phyloP scores from a whole-genome alignment of 805 yeast genomes.

The Huiozyma sinensis region DNA sequence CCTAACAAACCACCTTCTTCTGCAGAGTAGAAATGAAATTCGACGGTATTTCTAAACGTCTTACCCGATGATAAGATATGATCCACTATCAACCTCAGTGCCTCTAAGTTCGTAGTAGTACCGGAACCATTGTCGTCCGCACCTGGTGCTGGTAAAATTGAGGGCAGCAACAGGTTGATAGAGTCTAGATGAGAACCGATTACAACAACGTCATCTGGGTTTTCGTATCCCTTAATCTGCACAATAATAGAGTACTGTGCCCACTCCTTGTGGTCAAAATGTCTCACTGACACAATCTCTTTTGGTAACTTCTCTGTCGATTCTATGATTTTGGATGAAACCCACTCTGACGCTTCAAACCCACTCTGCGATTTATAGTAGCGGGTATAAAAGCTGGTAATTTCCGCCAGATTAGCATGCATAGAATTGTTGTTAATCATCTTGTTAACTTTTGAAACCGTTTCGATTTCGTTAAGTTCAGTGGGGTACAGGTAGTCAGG shows the following conservation, averaged over 20 bases:
- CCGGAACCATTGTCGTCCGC: slow-evolving; percentile 96
- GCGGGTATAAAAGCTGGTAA: slow-evolving; percentile 64
- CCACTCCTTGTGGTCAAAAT: slow-evolving; percentile 61
- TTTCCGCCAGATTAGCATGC: slow-evolving; percentile 44
- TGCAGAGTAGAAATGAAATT: slow-evolving; percentile 91
- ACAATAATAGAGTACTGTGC: slow-evolving; percentile 68
- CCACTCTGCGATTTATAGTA: slow-evolving; percentile 71
- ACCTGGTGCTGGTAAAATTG: slow-evolving; percentile 68
- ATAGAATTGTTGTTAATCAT: slow-evolving; percentile 39
- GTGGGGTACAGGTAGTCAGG: slow-evolving; percentile 42
- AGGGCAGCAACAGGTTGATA: slow-evolving; percentile 62
- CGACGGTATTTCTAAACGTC: slow-evolving; percentile 61
- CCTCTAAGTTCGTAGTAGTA: slow-evolving; percentile 65
- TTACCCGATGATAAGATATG: slow-evolving; percentile 22
- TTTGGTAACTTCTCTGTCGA: slow-evolving; percentile 19
- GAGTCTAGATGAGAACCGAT: slow-evolving; percentile 90
- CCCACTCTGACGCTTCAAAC: slow-evolving; percentile 59
- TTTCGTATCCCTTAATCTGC: slow-evolving; percentile 39
- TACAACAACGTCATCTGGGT: slow-evolving; percentile 42
- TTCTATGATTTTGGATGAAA: slow-evolving; percentile 36
- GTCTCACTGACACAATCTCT: slow-evolving; percentile 34
- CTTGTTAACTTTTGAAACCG: slow-evolving; percentile 33
- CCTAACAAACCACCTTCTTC: slow-evolving; percentile 92
- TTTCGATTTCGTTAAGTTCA: slow-evolving; percentile 26
- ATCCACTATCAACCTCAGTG: slow-evolving; percentile 50